phyloP scores from a whole-genome alignment of 495 filamentous ascomycete species.

The Penicillium canariense region DNA sequence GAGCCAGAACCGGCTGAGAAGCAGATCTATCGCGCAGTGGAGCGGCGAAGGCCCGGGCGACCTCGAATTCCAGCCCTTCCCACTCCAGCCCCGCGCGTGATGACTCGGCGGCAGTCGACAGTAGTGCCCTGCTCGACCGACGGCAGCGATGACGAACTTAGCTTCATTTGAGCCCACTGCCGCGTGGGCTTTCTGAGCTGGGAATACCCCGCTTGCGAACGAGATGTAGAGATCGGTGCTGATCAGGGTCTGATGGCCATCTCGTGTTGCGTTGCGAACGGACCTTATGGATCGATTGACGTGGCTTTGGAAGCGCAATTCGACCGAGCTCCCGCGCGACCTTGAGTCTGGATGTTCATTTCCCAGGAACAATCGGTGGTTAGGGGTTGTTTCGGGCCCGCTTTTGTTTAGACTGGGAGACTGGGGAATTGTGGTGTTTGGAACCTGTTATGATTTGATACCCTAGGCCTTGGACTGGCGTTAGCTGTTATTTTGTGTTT shows the following conservation, averaged over 20 bases:
- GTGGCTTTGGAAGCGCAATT: not conserved
- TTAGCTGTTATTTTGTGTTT: not conserved
- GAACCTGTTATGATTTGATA: constrained; percentile 20
- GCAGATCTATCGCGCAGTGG: constrained; percentile 19
- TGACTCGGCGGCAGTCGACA: constrained; percentile 2
- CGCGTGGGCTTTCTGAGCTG: not conserved
- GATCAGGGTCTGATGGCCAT: not conserved
- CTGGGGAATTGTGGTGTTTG: constrained; percentile 13
- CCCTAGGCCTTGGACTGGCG: constrained; percentile 16
- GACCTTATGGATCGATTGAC: not conserved
- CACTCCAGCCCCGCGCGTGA: not conserved
- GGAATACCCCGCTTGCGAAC: not conserved
- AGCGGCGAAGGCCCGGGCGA: constrained; percentile 21
- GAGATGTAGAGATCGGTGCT: not conserved
- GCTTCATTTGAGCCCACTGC: constrained; percentile 34
- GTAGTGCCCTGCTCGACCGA: constrained; percentile 35
- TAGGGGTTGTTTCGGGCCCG: not conserved
- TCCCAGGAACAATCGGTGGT: not conserved
- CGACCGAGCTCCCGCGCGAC: not conserved
- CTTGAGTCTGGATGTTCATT: not conserved
- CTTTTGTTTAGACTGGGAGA: constrained; percentile 3
- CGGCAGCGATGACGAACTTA: constrained; percentile 47
- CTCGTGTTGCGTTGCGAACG: constrained; percentile 4
- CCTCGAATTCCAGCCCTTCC: constrained; percentile 3
- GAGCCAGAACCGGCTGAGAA: constrained; percentile 8